A percentile compares a stretch with the other conserved stretches of the same genome.
phyloP scores from a whole-genome alignment of 2,329 filamentous ascomycete genomes.

The Eutypella sp. region DNA sequence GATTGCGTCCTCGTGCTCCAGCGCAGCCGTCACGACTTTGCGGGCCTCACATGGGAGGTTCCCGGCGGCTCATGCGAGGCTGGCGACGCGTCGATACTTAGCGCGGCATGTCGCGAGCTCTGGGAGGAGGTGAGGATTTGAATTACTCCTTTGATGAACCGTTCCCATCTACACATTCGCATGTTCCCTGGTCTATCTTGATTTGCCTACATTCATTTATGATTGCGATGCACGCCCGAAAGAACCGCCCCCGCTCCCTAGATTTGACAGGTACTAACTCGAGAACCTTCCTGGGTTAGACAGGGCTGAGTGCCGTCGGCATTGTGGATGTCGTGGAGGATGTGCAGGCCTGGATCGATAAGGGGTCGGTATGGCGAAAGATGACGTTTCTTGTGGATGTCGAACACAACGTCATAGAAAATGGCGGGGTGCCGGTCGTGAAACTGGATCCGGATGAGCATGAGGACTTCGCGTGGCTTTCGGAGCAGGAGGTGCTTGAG shows the following conservation, averaged over 20 bases:
- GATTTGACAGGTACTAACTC: too few species aligned
- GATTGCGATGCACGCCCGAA: too few species aligned
- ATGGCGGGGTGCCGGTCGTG: slow-evolving; percentile 1
- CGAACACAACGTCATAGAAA: not conserved
- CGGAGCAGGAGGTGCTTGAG: slow-evolving; percentile 5
- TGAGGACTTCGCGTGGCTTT: slow-evolving; percentile 11
- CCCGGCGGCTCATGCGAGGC: slow-evolving; percentile 44
- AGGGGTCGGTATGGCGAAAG: slow-evolving; percentile 7
- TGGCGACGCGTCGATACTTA: slow-evolving; percentile 36
- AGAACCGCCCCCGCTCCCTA: too few species aligned
- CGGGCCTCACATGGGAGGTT: slow-evolving; percentile 43
- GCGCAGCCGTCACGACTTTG: slow-evolving; percentile 38
- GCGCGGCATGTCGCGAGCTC: slow-evolving; percentile 42
- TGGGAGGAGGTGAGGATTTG: slow-evolving; percentile 30
- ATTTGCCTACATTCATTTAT: too few species aligned
- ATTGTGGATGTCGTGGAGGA: slow-evolving; percentile 33
- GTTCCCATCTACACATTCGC: too few species aligned
- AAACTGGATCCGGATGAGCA: slow-evolving; percentile 13
- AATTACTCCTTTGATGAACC: too few species aligned
- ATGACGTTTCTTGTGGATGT: slow-evolving; percentile 12
- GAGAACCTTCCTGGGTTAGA: too few species aligned
- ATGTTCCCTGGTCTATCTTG: not conserved
- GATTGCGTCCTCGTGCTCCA: slow-evolving; percentile 45
- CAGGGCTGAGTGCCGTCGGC: slow-evolving; percentile 11
- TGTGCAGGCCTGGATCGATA: slow-evolving; percentile 28